These are phyloP conservation scores for Gynostemma pentaphyllum DNA, from an alignment of 306 rosid genomes.

Conservation along the genomic window DNA sequence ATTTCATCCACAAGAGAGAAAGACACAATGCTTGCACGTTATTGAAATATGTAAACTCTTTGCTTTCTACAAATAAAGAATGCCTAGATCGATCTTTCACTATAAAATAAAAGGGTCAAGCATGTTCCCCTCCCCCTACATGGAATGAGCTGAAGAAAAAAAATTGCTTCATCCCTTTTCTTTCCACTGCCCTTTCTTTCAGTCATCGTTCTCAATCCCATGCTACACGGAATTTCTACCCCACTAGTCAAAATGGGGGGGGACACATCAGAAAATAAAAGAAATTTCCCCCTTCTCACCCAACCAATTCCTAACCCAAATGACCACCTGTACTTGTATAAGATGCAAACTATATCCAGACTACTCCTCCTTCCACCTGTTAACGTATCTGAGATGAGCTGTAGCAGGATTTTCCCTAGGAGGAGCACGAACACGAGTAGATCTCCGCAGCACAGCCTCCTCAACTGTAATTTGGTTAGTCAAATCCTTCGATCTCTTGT, in stretches of 20 bases:
- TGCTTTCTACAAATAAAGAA: slow-evolving; percentile 6
- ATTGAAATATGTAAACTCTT: slow-evolving; percentile 1
- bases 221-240: background rate
- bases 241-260: background rate
- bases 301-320: background rate
- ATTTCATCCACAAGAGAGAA: too few species aligned
- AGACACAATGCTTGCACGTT: slow-evolving; percentile 2
- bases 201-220: background rate
- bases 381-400: slow-evolving; percentile 71
- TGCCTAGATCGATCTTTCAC: background rate
- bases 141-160: slow-evolving; percentile 11
- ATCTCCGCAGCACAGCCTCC: slow-evolving; percentile 69
- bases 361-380: slow-evolving; percentile 79
- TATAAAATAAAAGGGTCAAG: background rate
- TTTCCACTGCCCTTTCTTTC: background rate
- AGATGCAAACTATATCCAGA: slow-evolving; percentile 1
- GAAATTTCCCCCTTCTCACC: background rate
- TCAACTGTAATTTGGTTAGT: slow-evolving; percentile 39
- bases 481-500: slow-evolving; percentile 56
- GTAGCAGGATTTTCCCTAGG: slow-evolving; percentile 68
- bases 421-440: slow-evolving; percentile 90
- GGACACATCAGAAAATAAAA: background rate
- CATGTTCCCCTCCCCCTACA: background rate
- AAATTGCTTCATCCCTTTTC: slow-evolving; percentile 8
- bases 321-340: background rate